These are phyloP conservation scores for Rhodotorula sp. DNA, from an alignment of 1,284 basidiomycete genomes.

Conservation along the genomic window DNA sequence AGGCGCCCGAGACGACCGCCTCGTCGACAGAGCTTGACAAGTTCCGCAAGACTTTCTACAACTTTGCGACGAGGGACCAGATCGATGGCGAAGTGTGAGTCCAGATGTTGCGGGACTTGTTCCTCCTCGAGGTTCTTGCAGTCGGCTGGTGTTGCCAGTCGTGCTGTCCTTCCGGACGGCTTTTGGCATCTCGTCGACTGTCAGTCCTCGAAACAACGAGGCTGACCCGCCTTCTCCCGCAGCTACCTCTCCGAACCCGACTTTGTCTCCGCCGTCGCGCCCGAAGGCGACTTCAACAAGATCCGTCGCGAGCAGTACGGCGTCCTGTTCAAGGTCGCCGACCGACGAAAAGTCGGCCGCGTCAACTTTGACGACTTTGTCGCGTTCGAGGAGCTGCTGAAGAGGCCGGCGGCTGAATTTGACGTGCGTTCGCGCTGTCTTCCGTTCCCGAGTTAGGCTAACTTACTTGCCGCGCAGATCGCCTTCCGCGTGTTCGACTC, in stretches of 20 bases:
- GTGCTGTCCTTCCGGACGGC: too few species aligned
- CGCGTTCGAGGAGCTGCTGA: constrained; percentile 84
- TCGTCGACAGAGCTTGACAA: constrained; percentile 77
- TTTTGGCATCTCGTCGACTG: too few species aligned
- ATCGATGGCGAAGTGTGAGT: constrained; percentile 74
- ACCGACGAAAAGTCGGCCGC: constrained; percentile 68
- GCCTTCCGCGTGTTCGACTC: constrained; percentile 95
- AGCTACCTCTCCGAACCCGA: constrained; percentile 75
- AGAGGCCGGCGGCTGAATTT: constrained; percentile 50
- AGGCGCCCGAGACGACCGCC: constrained; percentile 43
- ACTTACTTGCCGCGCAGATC: constrained; percentile 56
- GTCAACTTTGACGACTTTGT: constrained; percentile 93
- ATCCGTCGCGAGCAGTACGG: constrained; percentile 80
- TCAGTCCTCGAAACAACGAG: background rate
- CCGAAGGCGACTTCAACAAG: constrained; percentile 73
- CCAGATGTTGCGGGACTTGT: constrained; percentile 7
- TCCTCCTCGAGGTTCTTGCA: too few species aligned
- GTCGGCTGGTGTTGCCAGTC: too few species aligned
- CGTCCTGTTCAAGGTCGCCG: constrained; percentile 78
- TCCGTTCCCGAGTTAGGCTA: background rate
- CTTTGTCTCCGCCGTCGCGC: constrained; percentile 90
- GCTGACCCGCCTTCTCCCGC: constrained; percentile 42
- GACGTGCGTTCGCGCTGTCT: constrained; percentile 34
- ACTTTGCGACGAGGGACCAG: constrained; percentile 66
- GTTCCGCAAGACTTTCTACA: constrained; percentile 81